phyloP scores from a whole-genome alignment of 306 rosid species.

The Chamaecrista fasciculata region DNA sequence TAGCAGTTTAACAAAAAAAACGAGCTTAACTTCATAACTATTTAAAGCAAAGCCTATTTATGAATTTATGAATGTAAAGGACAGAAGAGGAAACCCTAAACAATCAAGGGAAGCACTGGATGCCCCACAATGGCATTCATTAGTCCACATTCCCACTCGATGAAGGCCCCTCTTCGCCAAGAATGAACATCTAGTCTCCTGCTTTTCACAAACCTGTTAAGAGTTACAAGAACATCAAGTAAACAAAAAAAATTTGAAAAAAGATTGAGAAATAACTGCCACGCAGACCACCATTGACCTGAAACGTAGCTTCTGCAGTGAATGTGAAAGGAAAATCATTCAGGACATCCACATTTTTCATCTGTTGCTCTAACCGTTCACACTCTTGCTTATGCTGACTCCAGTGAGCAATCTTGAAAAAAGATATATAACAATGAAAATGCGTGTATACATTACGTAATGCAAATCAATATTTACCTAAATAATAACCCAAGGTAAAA shows the following conservation, averaged over 20 bases:
- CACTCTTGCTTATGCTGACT: conserved; percentile 79
- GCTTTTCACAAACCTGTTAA: conserved; percentile 60
- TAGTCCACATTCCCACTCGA: conserved; percentile 72
- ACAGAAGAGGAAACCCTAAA: conserved; percentile 48
- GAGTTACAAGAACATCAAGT: conserved; percentile 20
- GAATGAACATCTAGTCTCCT: conserved; percentile 75
- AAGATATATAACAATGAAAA: conserved; percentile 18
- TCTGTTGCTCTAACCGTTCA: conserved; percentile 70
- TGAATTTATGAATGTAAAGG: conserved; percentile 12
- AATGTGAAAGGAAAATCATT: conserved; percentile 84
- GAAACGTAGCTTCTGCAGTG: conserved; percentile 55
- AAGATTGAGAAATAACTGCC: neutral
- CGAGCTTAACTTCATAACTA: neutral
- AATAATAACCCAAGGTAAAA: neutral
- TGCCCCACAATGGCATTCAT: conserved; percentile 69
- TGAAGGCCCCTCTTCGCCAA: conserved; percentile 68
- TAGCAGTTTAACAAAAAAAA: neutral
- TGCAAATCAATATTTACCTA: neutral
- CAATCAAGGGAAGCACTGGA: conserved; percentile 45
- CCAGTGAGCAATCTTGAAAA: conserved; percentile 70
- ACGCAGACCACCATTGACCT: conserved; percentile 42
- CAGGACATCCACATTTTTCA: conserved; percentile 49
- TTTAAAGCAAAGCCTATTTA: neutral
- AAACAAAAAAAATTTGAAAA: neutral
- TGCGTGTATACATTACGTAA: neutral